Evolutionary conservation across 768 basidiomycete genomes (phyloP).

Genomic region (Hygrophorus pudorinus): DNA sequence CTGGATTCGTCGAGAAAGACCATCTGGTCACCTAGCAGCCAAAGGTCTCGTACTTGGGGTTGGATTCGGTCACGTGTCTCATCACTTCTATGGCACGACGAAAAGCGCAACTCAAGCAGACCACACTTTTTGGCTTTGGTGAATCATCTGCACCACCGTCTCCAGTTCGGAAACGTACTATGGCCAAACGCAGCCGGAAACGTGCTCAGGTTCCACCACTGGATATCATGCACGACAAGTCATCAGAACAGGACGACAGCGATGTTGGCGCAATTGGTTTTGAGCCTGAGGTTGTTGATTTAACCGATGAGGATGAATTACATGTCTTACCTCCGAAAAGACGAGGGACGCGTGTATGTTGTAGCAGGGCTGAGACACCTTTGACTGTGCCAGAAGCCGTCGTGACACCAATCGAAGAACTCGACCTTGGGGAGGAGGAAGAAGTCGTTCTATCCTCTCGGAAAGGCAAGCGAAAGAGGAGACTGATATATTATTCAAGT

Average conservation of each 20-base stretch:
- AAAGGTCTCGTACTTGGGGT: no score
- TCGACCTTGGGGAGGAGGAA: constrained; percentile 12
- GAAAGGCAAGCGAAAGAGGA: constrained; percentile 5
- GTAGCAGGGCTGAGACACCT: constrained; percentile 15
- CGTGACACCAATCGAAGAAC: background rate
- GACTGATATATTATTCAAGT: constrained; percentile 13
- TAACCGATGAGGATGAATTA: constrained; percentile 9
- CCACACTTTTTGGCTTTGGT: constrained; percentile 29
- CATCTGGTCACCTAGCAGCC: no score
- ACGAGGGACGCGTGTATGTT: constrained; percentile 5
- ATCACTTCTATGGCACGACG: constrained; percentile 12
- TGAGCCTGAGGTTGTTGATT: constrained; percentile 21
- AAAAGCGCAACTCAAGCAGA: constrained; percentile 28
- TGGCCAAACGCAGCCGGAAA: no score
- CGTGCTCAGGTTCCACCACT: no score
- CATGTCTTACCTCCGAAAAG: constrained; percentile 8
- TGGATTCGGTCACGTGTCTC: background rate
- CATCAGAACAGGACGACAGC: constrained; percentile 6
- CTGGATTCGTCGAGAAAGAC: no score
- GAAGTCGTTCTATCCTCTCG: background rate
- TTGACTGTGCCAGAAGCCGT: constrained; percentile 9
- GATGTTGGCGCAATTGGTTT: constrained; percentile 40
- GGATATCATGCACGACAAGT: background rate
- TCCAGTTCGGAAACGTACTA: background rate
- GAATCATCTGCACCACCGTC: constrained; percentile 17